phyloP scores from a whole-genome alignment of 176 grass and related monocot species.

The Bolboschoenus planiculmis region DNA sequence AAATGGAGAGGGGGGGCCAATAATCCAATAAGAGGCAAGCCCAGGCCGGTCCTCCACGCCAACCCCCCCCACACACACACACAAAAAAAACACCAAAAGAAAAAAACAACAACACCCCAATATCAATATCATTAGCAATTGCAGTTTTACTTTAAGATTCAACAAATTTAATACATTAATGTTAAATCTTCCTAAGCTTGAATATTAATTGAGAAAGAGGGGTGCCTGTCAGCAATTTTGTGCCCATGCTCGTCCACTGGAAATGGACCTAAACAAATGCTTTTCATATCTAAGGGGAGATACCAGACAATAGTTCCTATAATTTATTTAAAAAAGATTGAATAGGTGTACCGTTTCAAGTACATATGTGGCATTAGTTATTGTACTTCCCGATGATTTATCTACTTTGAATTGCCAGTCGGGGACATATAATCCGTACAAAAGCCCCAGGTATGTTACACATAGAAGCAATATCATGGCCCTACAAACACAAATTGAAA shows the following conservation, averaged over 20 bases:
- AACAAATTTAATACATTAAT: not conserved
- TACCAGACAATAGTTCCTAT: not conserved
- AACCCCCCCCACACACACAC: too few relatives aligned
- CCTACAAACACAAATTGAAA: conserved; percentile 20
- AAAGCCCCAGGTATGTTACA: conserved; percentile 42
- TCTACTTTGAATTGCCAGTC: conserved; percentile 42
- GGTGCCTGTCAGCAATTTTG: not conserved
- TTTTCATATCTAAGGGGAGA: not conserved
- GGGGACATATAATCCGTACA: conserved; percentile 67
- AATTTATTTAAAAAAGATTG: not conserved
- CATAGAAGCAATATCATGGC: conserved; percentile 32
- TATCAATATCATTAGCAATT: not conserved
- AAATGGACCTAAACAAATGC: not conserved
- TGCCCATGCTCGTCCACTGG: not conserved
- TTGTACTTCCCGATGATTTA: conserved; percentile 14
- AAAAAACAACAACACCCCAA: too few relatives aligned
- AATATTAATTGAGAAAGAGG: not conserved
- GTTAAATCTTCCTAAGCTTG: not conserved
- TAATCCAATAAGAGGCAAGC: too few relatives aligned
- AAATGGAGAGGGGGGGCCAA: too few relatives aligned
- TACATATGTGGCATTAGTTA: not conserved
- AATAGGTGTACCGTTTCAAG: not conserved
- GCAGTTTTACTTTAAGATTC: not conserved
- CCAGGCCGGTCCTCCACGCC: too few relatives aligned
- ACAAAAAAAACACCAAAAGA: too few relatives aligned